A percentile compares a stretch with the other conserved stretches of the same genome.
Evolutionary conservation across 2,329 filamentous ascomycete genomes (phyloP).

Genomic region (Alternaria dauci): DNA sequence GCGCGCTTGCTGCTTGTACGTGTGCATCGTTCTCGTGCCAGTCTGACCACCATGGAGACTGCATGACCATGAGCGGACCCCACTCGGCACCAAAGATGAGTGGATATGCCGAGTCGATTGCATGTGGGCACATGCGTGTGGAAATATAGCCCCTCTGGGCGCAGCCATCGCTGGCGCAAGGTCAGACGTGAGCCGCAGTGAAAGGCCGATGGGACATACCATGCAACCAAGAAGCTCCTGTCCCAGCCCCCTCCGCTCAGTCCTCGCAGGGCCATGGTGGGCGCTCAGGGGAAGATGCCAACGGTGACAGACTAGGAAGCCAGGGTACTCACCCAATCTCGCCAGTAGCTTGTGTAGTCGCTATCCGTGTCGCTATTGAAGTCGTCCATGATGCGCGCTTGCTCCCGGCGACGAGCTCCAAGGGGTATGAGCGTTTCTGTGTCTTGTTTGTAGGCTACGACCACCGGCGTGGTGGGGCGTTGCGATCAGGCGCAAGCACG

Average conservation of each 20-base stretch:
- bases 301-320: conserved; percentile 9
- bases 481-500: conserved; percentile 22
- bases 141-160: conserved; percentile 12
- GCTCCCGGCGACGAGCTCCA: conserved; percentile 10
- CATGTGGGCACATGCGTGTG: conserved; percentile 12
- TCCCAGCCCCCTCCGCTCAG: background rate
- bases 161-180: conserved; percentile 13
- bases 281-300: background rate
- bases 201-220: conserved; percentile 7
- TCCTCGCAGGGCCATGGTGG: conserved; percentile 8
- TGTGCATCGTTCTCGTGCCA: background rate
- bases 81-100: conserved; percentile 4
- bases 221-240: conserved; percentile 9
- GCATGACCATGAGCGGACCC: conserved; percentile 10
- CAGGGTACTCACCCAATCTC: conserved; percentile 86
- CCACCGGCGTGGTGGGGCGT: conserved; percentile 22
- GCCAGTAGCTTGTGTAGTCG: conserved; percentile 99
- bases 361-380: conserved; percentile 98
- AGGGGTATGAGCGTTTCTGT: background rate
- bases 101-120: conserved; percentile 4
- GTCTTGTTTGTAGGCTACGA: conserved; percentile 13
- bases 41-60: conserved; percentile 14
- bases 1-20: conserved; percentile 4
- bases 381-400: conserved; percentile 77
- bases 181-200: conserved; percentile 10